Conservation (phyloP, 768 basidiomycete species). For the Rhodotorula kratochvilovae region DNA sequence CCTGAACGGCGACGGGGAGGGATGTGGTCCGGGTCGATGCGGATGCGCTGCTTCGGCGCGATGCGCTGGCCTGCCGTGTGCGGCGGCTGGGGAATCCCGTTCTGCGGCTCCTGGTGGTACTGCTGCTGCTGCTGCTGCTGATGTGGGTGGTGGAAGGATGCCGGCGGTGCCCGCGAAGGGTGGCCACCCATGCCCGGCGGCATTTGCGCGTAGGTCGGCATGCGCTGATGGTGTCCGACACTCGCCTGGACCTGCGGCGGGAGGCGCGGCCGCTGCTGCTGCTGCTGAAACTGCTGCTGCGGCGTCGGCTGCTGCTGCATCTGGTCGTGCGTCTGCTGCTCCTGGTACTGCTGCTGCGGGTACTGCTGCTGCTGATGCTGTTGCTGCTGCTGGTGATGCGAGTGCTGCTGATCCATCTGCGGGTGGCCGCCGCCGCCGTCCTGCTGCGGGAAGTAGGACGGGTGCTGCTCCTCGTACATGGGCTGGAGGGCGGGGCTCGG, state of each 20-base stretch:
- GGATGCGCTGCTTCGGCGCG: constrained; percentile 63
- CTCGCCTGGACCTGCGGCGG: constrained; percentile 7
- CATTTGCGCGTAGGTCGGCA: constrained; percentile 1
- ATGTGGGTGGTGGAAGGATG: constrained; percentile 13
- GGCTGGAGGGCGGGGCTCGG: constrained; percentile 7
- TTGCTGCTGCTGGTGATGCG: constrained; percentile 6
- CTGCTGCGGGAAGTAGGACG: no score
- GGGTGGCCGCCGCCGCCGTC: constrained; percentile 31
- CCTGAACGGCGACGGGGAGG: constrained; percentile 81
- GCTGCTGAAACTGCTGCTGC: constrained; percentile 12
- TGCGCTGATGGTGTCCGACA: neutral
- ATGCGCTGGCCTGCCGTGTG: constrained; percentile 61
- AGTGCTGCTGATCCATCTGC: no score
- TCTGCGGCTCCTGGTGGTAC: neutral
- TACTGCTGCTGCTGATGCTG: constrained; percentile 1
- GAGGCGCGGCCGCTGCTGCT: constrained; percentile 7
- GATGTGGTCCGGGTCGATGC: constrained; percentile 81
- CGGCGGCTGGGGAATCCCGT: constrained; percentile 61
- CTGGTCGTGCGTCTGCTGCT: constrained; percentile 26
- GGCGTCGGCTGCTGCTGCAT: constrained; percentile 34
- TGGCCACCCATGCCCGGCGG: neutral
- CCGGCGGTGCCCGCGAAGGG: constrained; percentile 17
- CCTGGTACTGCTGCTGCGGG: constrained; percentile 11
- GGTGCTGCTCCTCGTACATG: constrained; percentile 14
- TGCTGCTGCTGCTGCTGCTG: constrained; percentile 1